These are phyloP conservation scores for Phlyctochytrium bullatum DNA, from an alignment of 192 early-diverging fungal genomes.

Conservation along the genomic window DNA sequence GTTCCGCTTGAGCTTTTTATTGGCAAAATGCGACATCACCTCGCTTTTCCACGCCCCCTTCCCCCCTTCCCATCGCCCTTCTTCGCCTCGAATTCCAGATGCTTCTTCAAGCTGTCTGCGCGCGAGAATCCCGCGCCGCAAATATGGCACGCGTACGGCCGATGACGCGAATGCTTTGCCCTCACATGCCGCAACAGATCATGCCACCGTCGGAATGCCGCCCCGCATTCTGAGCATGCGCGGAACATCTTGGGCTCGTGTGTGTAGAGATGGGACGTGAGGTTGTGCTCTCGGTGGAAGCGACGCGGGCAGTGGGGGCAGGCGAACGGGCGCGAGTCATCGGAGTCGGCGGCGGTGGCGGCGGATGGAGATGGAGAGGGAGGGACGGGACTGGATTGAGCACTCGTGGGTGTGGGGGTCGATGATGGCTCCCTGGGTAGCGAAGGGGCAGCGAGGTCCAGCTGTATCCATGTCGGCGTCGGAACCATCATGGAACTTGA, in stretches of 20 bases:
- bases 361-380: neutral
- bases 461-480: too few species aligned
- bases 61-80: neutral
- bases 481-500: too few species aligned
- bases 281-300: neutral
- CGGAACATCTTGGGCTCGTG: neutral
- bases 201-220: slow-evolving; percentile 8
- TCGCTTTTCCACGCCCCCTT: too few species aligned
- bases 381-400: too few species aligned
- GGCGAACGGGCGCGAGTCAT: neutral
- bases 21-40: too few species aligned
- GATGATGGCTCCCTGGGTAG: too few species aligned
- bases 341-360: neutral
- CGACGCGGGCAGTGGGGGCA: neutral
- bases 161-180: slow-evolving; percentile 8
- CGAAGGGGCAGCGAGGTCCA: too few species aligned
- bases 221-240: slow-evolving; percentile 6
- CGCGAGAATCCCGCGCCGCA: slow-evolving; percentile 17
- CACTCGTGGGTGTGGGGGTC: too few species aligned
- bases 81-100: slow-evolving; percentile 12
- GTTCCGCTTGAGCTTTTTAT: too few species aligned
- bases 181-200: slow-evolving; percentile 15
- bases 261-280: slow-evolving; percentile 3
- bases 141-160: slow-evolving; percentile 6
- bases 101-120: slow-evolving; percentile 21